Evolutionary conservation across 2,329 filamentous ascomycete genomes (phyloP).

Genomic region (Ceratocystis colombiana): DNA sequence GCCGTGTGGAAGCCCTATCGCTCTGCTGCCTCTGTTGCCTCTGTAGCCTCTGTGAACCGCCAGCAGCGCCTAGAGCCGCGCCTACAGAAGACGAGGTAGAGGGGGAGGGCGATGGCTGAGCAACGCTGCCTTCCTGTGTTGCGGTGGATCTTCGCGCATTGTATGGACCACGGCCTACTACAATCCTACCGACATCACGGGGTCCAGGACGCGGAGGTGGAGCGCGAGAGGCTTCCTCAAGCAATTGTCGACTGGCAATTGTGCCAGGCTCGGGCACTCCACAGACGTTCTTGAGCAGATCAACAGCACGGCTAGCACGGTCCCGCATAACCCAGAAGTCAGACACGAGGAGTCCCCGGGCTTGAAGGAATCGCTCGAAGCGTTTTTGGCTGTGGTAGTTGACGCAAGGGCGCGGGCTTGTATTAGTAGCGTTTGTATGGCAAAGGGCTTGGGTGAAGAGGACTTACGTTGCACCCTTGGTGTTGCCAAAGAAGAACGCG

Average conservation of each 20-base stretch:
- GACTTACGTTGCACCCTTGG: slow-evolving; percentile 60
- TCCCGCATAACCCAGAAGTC: slow-evolving; percentile 25
- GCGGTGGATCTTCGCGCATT: background rate
- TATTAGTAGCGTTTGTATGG: slow-evolving; percentile 6
- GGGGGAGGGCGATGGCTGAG: background rate
- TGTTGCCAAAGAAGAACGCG: slow-evolving; percentile 25
- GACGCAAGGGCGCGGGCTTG: background rate
- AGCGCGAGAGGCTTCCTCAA: slow-evolving; percentile 19
- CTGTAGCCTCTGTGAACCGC: no score
- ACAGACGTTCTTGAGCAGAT: slow-evolving; percentile 23
- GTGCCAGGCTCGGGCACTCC: slow-evolving; percentile 26
- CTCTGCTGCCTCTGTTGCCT: background rate
- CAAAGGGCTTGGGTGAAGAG: background rate
- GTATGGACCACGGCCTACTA: slow-evolving; percentile 5
- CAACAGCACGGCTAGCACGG: slow-evolving; percentile 21
- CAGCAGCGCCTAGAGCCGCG: background rate
- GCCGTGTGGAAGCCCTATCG: background rate
- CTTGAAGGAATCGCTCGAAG: slow-evolving; percentile 56
- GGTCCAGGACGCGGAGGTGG: slow-evolving; percentile 19
- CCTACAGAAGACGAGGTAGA: background rate
- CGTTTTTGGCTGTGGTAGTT: slow-evolving; percentile 47
- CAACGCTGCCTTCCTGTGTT: background rate
- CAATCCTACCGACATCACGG: slow-evolving; percentile 21
- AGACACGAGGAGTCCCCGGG: slow-evolving; percentile 39
- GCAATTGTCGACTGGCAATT: slow-evolving; percentile 20